A percentile compares a stretch with the other conserved stretches of the same genome.
phyloP scores from a whole-genome alignment of 306 rosid species.

The Acacia acuminata region DNA sequence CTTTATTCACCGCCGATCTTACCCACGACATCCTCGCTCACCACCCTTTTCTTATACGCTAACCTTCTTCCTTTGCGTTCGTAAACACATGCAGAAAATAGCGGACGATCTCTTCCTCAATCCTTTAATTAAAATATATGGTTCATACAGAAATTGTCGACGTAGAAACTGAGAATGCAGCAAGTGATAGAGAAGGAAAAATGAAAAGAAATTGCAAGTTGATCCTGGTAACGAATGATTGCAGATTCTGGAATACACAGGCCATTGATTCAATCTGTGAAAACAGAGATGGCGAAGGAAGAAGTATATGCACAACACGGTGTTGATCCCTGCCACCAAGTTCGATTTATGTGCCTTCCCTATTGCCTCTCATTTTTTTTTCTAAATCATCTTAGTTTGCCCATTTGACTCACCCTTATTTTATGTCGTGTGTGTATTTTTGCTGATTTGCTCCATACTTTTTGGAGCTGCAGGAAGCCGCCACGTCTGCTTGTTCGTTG shows the following conservation, averaged over 20 bases:
- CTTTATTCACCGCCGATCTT: constrained; percentile 74
- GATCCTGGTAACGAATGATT: background rate
- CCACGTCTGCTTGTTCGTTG: background rate
- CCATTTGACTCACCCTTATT: background rate
- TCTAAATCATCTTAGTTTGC: background rate
- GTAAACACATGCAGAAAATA: background rate
- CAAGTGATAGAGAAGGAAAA: background rate
- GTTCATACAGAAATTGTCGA: background rate
- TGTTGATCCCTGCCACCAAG: constrained; percentile 29
- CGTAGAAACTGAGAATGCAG: background rate
- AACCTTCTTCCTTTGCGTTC: background rate
- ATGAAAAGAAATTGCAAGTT: background rate
- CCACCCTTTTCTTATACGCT: constrained; percentile 2
- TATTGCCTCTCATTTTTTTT: constrained; percentile 36
- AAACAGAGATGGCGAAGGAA: constrained; percentile 30
- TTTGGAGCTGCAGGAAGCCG: background rate
- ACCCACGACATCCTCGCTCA: constrained; percentile 78
- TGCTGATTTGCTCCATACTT: background rate
- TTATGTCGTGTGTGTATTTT: background rate
- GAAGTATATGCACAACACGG: constrained; percentile 46
- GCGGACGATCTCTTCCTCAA: background rate
- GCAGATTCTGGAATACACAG: background rate
- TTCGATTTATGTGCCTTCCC: constrained; percentile 50
- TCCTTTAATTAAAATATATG: background rate
- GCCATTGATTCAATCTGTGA: background rate